A percentile compares a stretch with the other conserved stretches of the same genome.
Conservation (phyloP, 768 basidiomycete species). For the Psilocybe cubensis region DNA sequence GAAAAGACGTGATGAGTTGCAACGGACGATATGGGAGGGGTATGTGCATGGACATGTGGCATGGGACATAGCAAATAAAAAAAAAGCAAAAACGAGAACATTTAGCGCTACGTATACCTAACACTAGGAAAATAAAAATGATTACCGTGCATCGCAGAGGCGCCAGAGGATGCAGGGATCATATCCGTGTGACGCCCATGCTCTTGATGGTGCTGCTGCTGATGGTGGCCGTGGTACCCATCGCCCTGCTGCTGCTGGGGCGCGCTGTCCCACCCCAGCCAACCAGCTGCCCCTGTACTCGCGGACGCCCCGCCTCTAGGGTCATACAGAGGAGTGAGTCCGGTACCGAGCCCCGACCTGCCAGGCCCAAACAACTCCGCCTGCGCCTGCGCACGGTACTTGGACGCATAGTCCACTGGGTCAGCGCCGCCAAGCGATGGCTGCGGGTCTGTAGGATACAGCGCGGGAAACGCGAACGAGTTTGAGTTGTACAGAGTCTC, state of each 20-base stretch:
- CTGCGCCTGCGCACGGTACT: slow-evolving; percentile 35
- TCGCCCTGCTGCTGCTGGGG: slow-evolving; percentile 8
- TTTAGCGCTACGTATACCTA: slow-evolving; percentile 38
- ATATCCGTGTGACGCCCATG: not conserved
- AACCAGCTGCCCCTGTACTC: slow-evolving; percentile 2
- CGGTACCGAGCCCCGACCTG: slow-evolving; percentile 18
- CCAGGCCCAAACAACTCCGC: slow-evolving; percentile 19
- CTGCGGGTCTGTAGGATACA: slow-evolving; percentile 18
- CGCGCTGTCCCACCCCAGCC: slow-evolving; percentile 18
- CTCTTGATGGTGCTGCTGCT: slow-evolving; percentile 6
- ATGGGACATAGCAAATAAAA: slow-evolving; percentile 6
- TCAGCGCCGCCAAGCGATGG: slow-evolving; percentile 2
- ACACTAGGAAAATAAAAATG: slow-evolving; percentile 32
- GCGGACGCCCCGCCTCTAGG: slow-evolving; percentile 14
- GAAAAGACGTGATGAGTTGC: not conserved
- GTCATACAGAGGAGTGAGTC: slow-evolving; percentile 22
- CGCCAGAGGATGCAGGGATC: slow-evolving; percentile 9
- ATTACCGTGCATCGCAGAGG: slow-evolving; percentile 30
- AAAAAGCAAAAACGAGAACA: slow-evolving; percentile 18
- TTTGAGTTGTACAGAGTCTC: slow-evolving; percentile 19
- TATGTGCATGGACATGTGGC: not conserved
- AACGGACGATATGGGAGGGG: not conserved
- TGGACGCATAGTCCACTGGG: slow-evolving; percentile 42
- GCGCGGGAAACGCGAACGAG: slow-evolving; percentile 27
- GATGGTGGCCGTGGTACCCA: slow-evolving; percentile 9